Evolutionary conservation across 768 basidiomycete species (phyloP), one percentile per base, ranked within the genome.

Genomic region (Lactarius evosmus): DNA sequence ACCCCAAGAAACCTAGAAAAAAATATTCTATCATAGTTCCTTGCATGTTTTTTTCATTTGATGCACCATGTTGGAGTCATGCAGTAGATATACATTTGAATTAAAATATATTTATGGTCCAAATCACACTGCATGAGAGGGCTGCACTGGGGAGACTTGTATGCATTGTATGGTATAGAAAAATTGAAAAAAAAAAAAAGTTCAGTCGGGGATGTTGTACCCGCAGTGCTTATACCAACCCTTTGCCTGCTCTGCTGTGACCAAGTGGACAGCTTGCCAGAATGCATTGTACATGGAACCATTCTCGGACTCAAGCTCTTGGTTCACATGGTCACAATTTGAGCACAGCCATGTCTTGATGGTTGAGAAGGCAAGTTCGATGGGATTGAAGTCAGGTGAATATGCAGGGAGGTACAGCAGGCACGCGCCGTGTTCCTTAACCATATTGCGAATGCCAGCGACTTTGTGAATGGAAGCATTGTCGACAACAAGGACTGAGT

Each of bases 401-500:
- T 74, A 74, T 17, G 70, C 46, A 1, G 72, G 73, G 2, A 72
- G 61, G 44, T 58, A 73, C 7, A 65, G n/a, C 3, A 73, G 29
- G 19, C 62, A 56, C 66, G 69, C 68, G 29, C 70, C 71, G 75
- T 70, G 61, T 19, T 64, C 67, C 58, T 75, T 69, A 53, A 77
- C 69, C 56, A 76, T 62, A 17, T 75, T 71, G 2, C 46, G 56
- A 4, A 80, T 62, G 0, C 66, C 66, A 0, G 65, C 60, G 29
- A 66, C 60, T 38, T 78, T 71, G 62, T 80, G 77, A 22, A 78
- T 77, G 1, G 56, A 32, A 7, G 73, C 73, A 65, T 78, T 78
- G 62, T 78, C 78, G 73, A 79, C 75, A 1, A 79, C 69, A 36
- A 79, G 61, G 1, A 78, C 76, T 7, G 74, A 78, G 12, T 78